These are phyloP conservation scores for Hyphodiscus hymeniophilus DNA, from an alignment of 495 filamentous ascomycete genomes.

Conservation along the genomic window DNA sequence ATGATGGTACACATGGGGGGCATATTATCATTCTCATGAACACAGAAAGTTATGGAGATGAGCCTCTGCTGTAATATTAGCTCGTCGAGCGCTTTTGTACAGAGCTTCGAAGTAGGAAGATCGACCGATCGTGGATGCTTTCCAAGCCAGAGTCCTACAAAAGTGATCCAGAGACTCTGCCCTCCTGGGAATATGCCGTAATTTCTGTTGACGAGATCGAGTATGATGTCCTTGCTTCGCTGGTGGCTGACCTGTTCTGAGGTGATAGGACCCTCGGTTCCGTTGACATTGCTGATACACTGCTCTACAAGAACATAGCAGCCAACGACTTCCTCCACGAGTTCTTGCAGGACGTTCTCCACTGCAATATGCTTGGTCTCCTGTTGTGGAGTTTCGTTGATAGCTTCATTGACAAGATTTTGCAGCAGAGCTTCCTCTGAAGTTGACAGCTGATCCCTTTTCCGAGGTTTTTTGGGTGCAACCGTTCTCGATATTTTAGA, in stretches of 20 bases:
- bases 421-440: not conserved
- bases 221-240: slow-evolving; percentile 49
- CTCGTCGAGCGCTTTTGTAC: slow-evolving; percentile 47
- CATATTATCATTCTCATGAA: slow-evolving; percentile 29
- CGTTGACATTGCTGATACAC: too few relatives aligned
- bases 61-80: slow-evolving; percentile 53
- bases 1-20: slow-evolving; percentile 2
- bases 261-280: not conserved
- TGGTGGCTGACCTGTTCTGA: not conserved
- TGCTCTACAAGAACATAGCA: too few relatives aligned
- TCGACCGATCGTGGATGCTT: slow-evolving; percentile 39
- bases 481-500: not conserved
- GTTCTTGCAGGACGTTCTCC: too few relatives aligned
- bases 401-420: slow-evolving; percentile 3
- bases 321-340: too few relatives aligned
- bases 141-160: slow-evolving; percentile 53
- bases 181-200: slow-evolving; percentile 67
- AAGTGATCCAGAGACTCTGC: slow-evolving; percentile 65
- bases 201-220: slow-evolving; percentile 60
- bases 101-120: slow-evolving; percentile 28
- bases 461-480: not conserved
- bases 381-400: not conserved
- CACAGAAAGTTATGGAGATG: slow-evolving; percentile 53
- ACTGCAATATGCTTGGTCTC: not conserved
- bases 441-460: too few relatives aligned